phyloP scores from a whole-genome alignment of 1,284 basidiomycete species.

The Ganoderma lingzhi region DNA sequence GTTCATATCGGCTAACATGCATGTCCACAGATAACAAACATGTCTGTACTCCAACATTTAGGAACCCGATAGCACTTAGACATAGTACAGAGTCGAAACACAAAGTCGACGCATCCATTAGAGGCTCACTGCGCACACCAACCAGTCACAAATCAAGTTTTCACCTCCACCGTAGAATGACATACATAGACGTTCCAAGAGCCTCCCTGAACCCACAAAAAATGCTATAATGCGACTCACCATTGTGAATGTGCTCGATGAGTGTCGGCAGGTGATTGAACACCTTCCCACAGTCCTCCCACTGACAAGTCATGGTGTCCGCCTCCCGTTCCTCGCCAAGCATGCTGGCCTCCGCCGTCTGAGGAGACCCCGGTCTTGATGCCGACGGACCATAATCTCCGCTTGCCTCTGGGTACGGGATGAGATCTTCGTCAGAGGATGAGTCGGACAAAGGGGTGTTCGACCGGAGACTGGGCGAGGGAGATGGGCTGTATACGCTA shows the following conservation, averaged over 20 bases:
- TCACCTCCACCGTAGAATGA: too few species aligned
- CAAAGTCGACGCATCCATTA: too few species aligned
- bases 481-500: conserved; percentile 44
- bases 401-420: conserved; percentile 25
- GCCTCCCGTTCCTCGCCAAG: conserved; percentile 30
- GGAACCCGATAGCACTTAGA: too few species aligned
- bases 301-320: conserved; percentile 64
- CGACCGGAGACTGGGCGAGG: conserved; percentile 43
- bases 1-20: too few species aligned
- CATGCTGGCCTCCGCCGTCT: conserved; percentile 30
- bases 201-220: too few species aligned
- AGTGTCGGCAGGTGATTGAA: conserved; percentile 77
- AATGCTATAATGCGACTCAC: conserved; percentile 50
- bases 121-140: too few species aligned
- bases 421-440: conserved; percentile 37
- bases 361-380: conserved; percentile 41
- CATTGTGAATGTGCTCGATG: conserved; percentile 82
- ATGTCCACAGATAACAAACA: too few species aligned
- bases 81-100: too few species aligned
- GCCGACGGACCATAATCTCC: conserved; percentile 30
- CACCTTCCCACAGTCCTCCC: conserved; percentile 79
- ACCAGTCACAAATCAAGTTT: too few species aligned
- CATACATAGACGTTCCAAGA: too few species aligned
- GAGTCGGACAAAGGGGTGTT: conserved; percentile 41
- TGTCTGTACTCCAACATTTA: too few species aligned